A percentile compares a stretch with the other conserved stretches of the same genome.
Evolutionary conservation across 768 basidiomycete genomes (phyloP).

Genomic region (Suillus plorans): DNA sequence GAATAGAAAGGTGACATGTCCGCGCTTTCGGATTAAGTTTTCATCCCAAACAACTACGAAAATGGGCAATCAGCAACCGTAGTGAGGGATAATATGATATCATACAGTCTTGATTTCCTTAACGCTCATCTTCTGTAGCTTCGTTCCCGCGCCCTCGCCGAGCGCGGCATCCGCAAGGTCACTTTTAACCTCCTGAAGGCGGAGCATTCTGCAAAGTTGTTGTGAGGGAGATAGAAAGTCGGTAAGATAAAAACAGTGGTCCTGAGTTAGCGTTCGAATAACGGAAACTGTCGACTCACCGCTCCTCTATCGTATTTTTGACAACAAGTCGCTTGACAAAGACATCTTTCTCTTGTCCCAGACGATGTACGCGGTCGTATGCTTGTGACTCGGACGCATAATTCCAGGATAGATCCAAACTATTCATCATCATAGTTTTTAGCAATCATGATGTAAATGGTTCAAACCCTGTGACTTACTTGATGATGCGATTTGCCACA

Average conservation of each 20-base stretch:
- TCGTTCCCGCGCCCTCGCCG: constrained; percentile 63
- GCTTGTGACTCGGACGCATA: constrained; percentile 72
- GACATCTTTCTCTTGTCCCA: constrained; percentile 70
- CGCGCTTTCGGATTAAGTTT: constrained; percentile 1
- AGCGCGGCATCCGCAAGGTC: constrained; percentile 68
- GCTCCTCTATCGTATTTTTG: constrained; percentile 71
- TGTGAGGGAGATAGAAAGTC: not conserved
- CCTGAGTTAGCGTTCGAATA: not conserved
- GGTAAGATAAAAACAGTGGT: not conserved
- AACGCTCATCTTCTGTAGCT: constrained; percentile 66
- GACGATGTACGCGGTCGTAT: constrained; percentile 58
- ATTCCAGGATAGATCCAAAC: constrained; percentile 76
- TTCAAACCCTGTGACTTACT: constrained; percentile 38
- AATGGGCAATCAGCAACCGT: not conserved
- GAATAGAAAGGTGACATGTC: not conserved
- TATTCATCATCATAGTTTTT: constrained; percentile 19
- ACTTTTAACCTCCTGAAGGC: constrained; percentile 66
- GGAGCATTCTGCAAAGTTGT: constrained; percentile 52
- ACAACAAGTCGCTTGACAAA: constrained; percentile 68
- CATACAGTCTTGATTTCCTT: constrained; percentile 64
- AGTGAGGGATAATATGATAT: constrained; percentile 3
- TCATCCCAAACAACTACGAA: constrained; percentile 30
- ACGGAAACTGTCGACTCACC: constrained; percentile 38
- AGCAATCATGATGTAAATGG: not conserved
- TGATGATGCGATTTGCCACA: constrained; percentile 67